Percentiles rank a stretch among this genome's conserved stretches.
phyloP scores from a whole-genome alignment of 1,139 yeast genomes.

The Diutina neorugosa region DNA sequence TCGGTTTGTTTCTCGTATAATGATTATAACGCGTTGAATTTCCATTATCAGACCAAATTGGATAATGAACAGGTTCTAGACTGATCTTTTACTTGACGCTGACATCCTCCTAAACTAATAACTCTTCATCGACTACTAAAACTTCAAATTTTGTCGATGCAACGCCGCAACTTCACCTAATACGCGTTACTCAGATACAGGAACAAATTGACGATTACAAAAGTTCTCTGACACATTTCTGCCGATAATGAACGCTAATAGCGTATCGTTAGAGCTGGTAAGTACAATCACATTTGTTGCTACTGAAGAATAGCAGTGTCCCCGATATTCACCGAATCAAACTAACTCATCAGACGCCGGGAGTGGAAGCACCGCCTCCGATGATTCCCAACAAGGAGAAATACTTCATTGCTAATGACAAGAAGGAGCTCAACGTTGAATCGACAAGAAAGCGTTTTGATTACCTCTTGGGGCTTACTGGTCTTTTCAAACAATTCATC shows the following conservation, averaged over 20 bases:
- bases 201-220: background rate
- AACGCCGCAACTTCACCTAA: background rate
- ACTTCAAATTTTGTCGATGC: background rate
- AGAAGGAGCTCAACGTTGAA: conserved; percentile 23
- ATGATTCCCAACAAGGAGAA: background rate
- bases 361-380: conserved; percentile 1
- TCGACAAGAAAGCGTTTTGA: conserved; percentile 53
- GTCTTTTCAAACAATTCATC: conserved; percentile 10
- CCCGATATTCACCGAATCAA: background rate
- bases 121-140: too few relatives aligned
- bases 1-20: too few relatives aligned
- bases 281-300: background rate
- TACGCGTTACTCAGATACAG: background rate
- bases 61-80: too few relatives aligned
- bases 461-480: conserved; percentile 10
- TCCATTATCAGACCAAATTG: too few relatives aligned
- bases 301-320: background rate
- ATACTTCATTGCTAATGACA: background rate
- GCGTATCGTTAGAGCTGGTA: conserved; percentile 3
- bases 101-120: too few relatives aligned
- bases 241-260: background rate
- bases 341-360: conserved; percentile 4
- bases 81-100: too few relatives aligned
- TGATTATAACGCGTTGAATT: too few relatives aligned
- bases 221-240: background rate